A percentile compares a stretch with the other conserved stretches of the same genome.
Evolutionary conservation across 495 filamentous ascomycete genomes (phyloP).

Genomic region (Xylaria longipes): DNA sequence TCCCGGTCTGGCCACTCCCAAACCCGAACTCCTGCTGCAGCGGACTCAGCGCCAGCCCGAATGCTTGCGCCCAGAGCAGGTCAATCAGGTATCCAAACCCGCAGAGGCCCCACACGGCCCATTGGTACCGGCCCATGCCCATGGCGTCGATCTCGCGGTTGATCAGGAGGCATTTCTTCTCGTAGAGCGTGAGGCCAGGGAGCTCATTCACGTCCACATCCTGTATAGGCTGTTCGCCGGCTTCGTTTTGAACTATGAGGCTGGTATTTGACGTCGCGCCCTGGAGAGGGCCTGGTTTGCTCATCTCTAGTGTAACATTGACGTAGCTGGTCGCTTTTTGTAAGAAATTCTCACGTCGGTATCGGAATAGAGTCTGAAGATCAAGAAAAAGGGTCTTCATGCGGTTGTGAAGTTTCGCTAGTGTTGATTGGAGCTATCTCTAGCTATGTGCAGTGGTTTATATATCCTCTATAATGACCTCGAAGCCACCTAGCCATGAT

Average conservation of each 20-base stretch:
- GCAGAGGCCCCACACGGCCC: slow-evolving; percentile 54
- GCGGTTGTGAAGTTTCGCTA: neutral
- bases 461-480: neutral
- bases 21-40: slow-evolving; percentile 55
- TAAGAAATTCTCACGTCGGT: neutral
- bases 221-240: neutral
- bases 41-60: slow-evolving; percentile 54
- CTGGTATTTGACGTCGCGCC: neutral
- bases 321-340: neutral
- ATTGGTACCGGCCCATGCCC: slow-evolving; percentile 60
- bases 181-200: slow-evolving; percentile 40
- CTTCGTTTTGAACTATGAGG: neutral
- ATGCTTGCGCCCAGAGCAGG: slow-evolving; percentile 56
- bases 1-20: slow-evolving; percentile 38
- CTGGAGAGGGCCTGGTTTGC: slow-evolving; percentile 2
- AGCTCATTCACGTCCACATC: neutral
- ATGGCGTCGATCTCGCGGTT: slow-evolving; percentile 55
- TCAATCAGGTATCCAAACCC: slow-evolving; percentile 60
- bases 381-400: neutral
- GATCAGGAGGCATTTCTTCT: slow-evolving; percentile 53
- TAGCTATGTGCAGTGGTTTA: neutral
- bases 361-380: neutral
- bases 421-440: neutral
- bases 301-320: neutral
- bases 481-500: neutral